These are phyloP conservation scores for Cucumis variabilis DNA, from an alignment of 331 rosid species.

Conservation along the genomic window DNA sequence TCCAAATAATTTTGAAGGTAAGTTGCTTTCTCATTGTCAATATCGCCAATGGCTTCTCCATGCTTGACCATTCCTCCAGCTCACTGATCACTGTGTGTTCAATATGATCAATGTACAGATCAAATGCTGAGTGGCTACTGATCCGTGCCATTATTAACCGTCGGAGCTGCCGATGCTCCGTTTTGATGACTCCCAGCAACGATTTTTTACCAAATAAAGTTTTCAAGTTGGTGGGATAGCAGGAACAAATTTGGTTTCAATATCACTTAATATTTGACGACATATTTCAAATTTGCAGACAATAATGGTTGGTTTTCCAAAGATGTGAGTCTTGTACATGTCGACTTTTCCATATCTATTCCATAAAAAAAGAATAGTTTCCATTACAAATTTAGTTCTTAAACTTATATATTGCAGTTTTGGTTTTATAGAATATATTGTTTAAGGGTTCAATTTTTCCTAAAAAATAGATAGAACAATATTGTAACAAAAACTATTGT, in stretches of 20 bases:
- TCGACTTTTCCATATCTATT: slow-evolving; percentile 20
- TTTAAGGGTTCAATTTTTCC: no score
- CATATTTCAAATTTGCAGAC: neutral
- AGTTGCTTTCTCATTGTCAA: slow-evolving; percentile 62
- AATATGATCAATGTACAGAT: slow-evolving; percentile 45
- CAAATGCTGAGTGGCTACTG: slow-evolving; percentile 59
- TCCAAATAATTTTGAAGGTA: slow-evolving; percentile 55
- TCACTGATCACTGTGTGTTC: slow-evolving; percentile 32
- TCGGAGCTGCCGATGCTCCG: slow-evolving; percentile 66
- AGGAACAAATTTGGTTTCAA: neutral
- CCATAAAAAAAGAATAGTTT: no score
- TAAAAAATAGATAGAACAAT: no score
- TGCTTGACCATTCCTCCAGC: slow-evolving; percentile 44
- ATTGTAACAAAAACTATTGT: no score
- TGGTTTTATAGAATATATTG: no score
- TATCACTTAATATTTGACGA: neutral
- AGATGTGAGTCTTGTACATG: slow-evolving; percentile 28
- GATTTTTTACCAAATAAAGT: slow-evolving; percentile 54
- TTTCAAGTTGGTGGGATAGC: slow-evolving; percentile 53
- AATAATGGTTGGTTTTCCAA: slow-evolving; percentile 7
- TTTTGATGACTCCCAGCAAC: slow-evolving; percentile 28
- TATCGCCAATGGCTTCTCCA: slow-evolving; percentile 46
- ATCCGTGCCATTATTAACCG: slow-evolving; percentile 59
- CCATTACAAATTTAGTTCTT: no score
- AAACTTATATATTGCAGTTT: no score